Conservation (phyloP, 495 filamentous ascomycete genomes). For the Evernia prunastri region DNA sequence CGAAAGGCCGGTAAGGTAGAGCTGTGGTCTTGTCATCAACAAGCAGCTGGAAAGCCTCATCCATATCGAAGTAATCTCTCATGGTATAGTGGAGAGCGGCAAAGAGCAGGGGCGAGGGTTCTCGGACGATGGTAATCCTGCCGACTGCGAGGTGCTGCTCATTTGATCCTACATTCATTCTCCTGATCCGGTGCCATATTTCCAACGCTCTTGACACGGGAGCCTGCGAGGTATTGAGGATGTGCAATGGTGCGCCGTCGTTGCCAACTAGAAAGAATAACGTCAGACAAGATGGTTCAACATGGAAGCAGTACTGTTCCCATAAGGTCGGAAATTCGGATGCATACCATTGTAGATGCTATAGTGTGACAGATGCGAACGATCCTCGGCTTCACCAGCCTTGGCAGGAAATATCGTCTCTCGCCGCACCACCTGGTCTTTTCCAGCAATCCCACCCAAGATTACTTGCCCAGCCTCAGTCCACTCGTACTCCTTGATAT, state of each 20-base stretch:
- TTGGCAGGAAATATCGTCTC: slow-evolving; percentile 31
- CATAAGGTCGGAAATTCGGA: neutral
- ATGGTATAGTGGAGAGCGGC: slow-evolving; percentile 46
- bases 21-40: slow-evolving; percentile 34
- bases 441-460: slow-evolving; percentile 32
- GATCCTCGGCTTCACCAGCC: slow-evolving; percentile 28
- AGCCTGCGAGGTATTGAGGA: slow-evolving; percentile 28
- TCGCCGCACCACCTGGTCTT: slow-evolving; percentile 31
- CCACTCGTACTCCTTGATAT: slow-evolving; percentile 34
- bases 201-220: slow-evolving; percentile 30
- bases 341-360: slow-evolving; percentile 40
- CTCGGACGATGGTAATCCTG: slow-evolving; percentile 47
- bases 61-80: slow-evolving; percentile 44
- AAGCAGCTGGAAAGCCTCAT: slow-evolving; percentile 43
- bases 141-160: slow-evolving; percentile 39
- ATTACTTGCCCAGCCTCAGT: slow-evolving; percentile 31
- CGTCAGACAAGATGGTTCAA: neutral
- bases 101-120: slow-evolving; percentile 46
- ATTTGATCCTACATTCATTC: slow-evolving; percentile 27
- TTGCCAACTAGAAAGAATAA: slow-evolving; percentile 27
- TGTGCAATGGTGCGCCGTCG: slow-evolving; percentile 34
- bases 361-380: slow-evolving; percentile 40
- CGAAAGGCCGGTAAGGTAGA: slow-evolving; percentile 38
- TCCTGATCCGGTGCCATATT: slow-evolving; percentile 30
- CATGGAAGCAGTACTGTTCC: neutral